Conservation (phyloP, 140 eudicot genomes). For the Bidens hawaiensis region DNA sequence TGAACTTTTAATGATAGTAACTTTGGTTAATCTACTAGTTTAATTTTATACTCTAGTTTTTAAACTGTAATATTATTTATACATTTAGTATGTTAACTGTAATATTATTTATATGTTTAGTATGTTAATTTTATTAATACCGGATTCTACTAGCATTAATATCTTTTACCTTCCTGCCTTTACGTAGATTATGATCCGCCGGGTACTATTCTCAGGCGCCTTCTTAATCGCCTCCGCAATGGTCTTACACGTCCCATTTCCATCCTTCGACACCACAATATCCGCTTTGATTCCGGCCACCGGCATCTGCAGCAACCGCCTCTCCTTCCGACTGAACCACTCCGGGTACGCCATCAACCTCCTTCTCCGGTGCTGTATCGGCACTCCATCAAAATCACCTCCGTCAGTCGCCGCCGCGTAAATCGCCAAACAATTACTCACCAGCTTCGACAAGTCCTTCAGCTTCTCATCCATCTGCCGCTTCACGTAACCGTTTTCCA, state of each 20-base stretch:
- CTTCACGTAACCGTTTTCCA: constrained; percentile 44
- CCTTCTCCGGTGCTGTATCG: constrained; percentile 61
- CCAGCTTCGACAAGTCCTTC: constrained; percentile 61
- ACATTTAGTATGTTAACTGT: too few relatives aligned
- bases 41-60: too few relatives aligned
- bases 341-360: constrained; percentile 41
- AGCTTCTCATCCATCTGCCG: constrained; percentile 42
- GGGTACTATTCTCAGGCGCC: constrained; percentile 62
- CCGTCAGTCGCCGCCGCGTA: constrained; percentile 54
- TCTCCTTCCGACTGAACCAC: constrained; percentile 60
- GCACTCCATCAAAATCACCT: constrained; percentile 69
- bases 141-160: too few relatives aligned
- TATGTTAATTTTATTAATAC: too few relatives aligned
- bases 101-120: too few relatives aligned
- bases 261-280: constrained; percentile 71
- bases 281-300: constrained; percentile 51
- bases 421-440: constrained; percentile 72
- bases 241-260: constrained; percentile 73
- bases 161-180: constrained; percentile 96
- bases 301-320: constrained; percentile 54
- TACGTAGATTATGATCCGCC: constrained; percentile 66
- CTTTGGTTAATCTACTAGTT: too few relatives aligned
- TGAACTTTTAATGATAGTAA: too few relatives aligned
- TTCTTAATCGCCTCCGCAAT: constrained; percentile 81
- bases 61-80: too few relatives aligned